These are phyloP conservation scores for Wickerhamomyces ciferrii DNA, from an alignment of 805 yeast genomes.

Conservation along the genomic window DNA sequence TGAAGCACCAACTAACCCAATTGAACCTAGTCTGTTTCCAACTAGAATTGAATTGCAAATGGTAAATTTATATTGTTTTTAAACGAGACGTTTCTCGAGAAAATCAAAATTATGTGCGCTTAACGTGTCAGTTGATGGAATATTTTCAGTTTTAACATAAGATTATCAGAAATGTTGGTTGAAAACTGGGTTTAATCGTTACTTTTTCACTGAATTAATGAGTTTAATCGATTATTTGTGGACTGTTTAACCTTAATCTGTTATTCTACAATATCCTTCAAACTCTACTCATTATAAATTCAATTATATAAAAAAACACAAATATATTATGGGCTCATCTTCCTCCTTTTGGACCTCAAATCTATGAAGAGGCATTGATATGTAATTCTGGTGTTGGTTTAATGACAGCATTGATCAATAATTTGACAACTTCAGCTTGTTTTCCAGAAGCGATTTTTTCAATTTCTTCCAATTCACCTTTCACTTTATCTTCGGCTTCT, in stretches of 20 bases:
- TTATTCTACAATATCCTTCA: too few relatives aligned
- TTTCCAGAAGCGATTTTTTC: constrained; percentile 57
- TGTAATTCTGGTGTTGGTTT: constrained; percentile 81
- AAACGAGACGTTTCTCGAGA: neutral
- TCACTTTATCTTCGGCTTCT: constrained; percentile 72
- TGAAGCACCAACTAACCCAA: neutral
- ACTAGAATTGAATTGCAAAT: neutral
- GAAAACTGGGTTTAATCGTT: too few relatives aligned
- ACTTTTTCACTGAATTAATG: too few relatives aligned
- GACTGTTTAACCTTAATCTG: too few relatives aligned
- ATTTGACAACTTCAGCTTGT: constrained; percentile 62
- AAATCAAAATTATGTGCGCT: neutral
- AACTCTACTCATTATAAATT: too few relatives aligned
- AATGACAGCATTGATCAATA: constrained; percentile 74
- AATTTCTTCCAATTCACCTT: constrained; percentile 65
- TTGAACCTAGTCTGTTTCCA: too few relatives aligned
- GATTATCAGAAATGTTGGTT: too few relatives aligned
- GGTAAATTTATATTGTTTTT: neutral
- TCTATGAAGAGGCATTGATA: constrained; percentile 48
- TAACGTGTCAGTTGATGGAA: constrained; percentile 38
- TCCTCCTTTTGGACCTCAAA: neutral
- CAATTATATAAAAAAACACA: too few relatives aligned
- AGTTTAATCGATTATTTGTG: too few relatives aligned
- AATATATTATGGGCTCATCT: too few relatives aligned
- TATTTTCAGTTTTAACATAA: too few relatives aligned